Base-by-base conservation (phyloP, 305 asterid genomes). In the Solanum aculeatissimum region DNA sequence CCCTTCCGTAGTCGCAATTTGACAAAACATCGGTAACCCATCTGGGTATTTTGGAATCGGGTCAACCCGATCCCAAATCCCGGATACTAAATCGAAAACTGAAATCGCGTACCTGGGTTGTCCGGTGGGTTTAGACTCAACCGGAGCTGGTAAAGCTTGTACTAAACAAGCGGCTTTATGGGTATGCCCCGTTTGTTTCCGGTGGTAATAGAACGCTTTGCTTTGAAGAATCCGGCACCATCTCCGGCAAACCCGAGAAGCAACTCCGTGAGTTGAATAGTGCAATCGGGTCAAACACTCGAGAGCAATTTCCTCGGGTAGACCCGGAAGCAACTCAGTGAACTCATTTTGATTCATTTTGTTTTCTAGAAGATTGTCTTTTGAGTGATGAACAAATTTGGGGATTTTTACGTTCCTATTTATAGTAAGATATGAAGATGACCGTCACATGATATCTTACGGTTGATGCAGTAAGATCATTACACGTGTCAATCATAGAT, bases 251-350 rank as follows among this genome's bases (percentile, higher is more conserved):
- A 94, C 99, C 3, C 83, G 89, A 45, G 96, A 84, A 0, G 97
- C 92, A 0, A 88, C 85, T 11, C 83, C 81, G 80, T 94, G 99
- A 23, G 91, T 91, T 1, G 97, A 89, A 90, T 91, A 93, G 93
- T 93, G 98, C 29, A 95, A 66, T 27, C 97, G 97, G 51, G 93
- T 91, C 83, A 96, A 85, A 86, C 99, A 96, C 80, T 93, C 96
- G 0, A 96, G 93, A n/a, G 93, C 98, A 54, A 96, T 75, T 70
- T 96, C 99, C n/a, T 94, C 98, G 7, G 99, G 99, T 1, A 96
- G 57, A 83, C 91, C 90, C 68, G 99, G 98, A 16, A 96, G 91
- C 78, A 95, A 78, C 70, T 94, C 98, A 0, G 88, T 84, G 66
- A 88, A 88, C 3, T 88, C 43, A 16, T 13, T 32, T 35, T 68